Conservation (phyloP, 2,329 filamentous ascomycete species). For the Didymella lethalis region DNA sequence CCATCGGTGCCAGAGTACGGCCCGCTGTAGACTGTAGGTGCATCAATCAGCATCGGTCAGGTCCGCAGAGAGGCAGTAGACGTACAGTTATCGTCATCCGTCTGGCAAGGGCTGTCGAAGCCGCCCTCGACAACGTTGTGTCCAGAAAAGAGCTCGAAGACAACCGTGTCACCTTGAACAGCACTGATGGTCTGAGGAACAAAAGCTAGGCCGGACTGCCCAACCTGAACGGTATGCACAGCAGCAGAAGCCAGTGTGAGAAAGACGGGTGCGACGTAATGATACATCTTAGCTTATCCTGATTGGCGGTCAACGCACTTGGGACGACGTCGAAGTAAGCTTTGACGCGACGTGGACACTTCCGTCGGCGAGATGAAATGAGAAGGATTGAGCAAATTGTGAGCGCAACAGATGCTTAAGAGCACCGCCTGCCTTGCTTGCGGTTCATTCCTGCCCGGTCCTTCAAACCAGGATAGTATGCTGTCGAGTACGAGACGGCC, state of each 20-base stretch:
- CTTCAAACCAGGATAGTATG: background rate
- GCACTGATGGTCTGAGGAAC: constrained; percentile 25
- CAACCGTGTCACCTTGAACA: constrained; percentile 24
- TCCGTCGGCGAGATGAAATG: background rate
- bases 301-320: background rate
- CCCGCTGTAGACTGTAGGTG: constrained; percentile 29
- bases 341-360: background rate
- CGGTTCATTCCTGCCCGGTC: constrained; percentile 12
- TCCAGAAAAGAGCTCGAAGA: constrained; percentile 25
- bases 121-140: constrained; percentile 28
- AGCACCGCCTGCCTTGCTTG: background rate
- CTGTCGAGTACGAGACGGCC: background rate
- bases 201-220: constrained; percentile 18
- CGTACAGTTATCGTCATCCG: constrained; percentile 20
- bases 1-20: constrained; percentile 28
- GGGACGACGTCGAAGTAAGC: background rate
- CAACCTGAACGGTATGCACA: constrained; percentile 29
- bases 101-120: constrained; percentile 26
- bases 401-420: constrained; percentile 5
- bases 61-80: background rate
- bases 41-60: too few species aligned
- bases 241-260: constrained; percentile 17
- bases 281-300: constrained; percentile 2
- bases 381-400: constrained; percentile 9
- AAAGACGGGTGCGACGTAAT: constrained; percentile 1